A percentile compares a stretch with the other conserved stretches of the same genome.
These are phyloP conservation scores for Cryphonectria parasitica DNA, from an alignment of 2,329 filamentous ascomycete genomes.

Conservation along the genomic window DNA sequence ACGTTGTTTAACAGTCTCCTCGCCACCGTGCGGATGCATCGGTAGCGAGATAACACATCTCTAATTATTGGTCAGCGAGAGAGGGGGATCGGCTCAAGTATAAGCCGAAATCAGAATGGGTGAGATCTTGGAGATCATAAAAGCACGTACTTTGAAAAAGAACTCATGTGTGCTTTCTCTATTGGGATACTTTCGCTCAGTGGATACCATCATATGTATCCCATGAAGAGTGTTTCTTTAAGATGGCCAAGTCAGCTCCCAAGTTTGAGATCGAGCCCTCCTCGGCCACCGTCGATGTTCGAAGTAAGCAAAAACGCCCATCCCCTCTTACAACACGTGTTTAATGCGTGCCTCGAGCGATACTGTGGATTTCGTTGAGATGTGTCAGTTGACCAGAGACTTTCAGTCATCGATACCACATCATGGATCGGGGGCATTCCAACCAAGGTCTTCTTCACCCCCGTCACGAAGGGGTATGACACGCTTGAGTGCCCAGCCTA, in stretches of 20 bases:
- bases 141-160: not conserved
- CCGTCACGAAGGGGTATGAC: slow-evolving; percentile 41
- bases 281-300: slow-evolving; percentile 19
- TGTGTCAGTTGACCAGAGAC: not conserved
- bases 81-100: not conserved
- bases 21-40: not conserved
- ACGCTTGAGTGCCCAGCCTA: slow-evolving; percentile 45
- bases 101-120: not conserved
- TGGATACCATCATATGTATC: not conserved
- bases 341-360: not conserved
- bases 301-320: slow-evolving; percentile 7
- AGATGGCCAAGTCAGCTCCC: slow-evolving; percentile 20
- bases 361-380: not conserved
- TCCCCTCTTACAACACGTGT: not conserved
- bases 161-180: not conserved
- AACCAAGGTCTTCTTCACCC: slow-evolving; percentile 12
- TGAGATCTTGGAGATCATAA: not conserved
- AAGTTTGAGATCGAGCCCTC: slow-evolving; percentile 21
- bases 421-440: slow-evolving; percentile 20
- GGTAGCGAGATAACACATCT: not conserved
- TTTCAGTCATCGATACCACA: slow-evolving; percentile 21
- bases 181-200: not conserved
- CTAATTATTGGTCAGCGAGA: not conserved
- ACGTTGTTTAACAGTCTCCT: not conserved
- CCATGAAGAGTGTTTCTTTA: not conserved